These are phyloP conservation scores for Jatropha podagrica DNA, from an alignment of 441 rosid genomes.

Conservation along the genomic window DNA sequence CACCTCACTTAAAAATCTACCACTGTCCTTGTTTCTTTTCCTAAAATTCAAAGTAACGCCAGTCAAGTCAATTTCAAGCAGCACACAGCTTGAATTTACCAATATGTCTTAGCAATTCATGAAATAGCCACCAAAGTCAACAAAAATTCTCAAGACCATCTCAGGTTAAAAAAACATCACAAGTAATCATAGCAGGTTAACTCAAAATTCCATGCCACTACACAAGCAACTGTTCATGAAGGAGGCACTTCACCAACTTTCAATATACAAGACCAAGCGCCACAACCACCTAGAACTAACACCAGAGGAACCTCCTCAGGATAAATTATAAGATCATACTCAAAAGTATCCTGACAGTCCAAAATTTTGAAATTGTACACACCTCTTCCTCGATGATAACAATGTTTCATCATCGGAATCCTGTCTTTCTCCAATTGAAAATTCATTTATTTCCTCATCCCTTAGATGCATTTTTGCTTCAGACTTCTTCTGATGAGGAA, in stretches of 20 bases:
- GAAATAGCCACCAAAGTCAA: not conserved
- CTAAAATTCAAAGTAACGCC: slow-evolving; percentile 21
- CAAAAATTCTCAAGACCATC: not conserved
- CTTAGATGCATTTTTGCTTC: slow-evolving; percentile 42
- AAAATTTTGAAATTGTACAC: slow-evolving; percentile 17
- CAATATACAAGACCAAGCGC: slow-evolving; percentile 11
- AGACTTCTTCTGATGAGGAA: slow-evolving; percentile 44
- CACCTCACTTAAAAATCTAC: not conserved
- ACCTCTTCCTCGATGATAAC: slow-evolving; percentile 70
- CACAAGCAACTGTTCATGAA: not conserved
- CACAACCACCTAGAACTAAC: slow-evolving; percentile 6
- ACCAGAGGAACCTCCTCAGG: not conserved
- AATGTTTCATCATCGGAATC: slow-evolving; percentile 68
- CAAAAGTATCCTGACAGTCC: not conserved
- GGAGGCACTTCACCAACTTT: not conserved
- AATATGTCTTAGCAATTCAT: not conserved
- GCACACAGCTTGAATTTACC: not conserved
- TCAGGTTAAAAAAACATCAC: not conserved
- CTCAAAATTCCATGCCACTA: not conserved
- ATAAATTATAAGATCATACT: not conserved
- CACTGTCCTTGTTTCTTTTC: slow-evolving; percentile 27
- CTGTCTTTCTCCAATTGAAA: slow-evolving; percentile 29
- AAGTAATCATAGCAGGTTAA: not conserved
- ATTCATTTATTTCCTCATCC: slow-evolving; percentile 48
- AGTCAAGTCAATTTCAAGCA: not conserved